These are phyloP conservation scores for Neonectria hederae DNA, from an alignment of 2,329 filamentous ascomycete species.

Conservation along the genomic window DNA sequence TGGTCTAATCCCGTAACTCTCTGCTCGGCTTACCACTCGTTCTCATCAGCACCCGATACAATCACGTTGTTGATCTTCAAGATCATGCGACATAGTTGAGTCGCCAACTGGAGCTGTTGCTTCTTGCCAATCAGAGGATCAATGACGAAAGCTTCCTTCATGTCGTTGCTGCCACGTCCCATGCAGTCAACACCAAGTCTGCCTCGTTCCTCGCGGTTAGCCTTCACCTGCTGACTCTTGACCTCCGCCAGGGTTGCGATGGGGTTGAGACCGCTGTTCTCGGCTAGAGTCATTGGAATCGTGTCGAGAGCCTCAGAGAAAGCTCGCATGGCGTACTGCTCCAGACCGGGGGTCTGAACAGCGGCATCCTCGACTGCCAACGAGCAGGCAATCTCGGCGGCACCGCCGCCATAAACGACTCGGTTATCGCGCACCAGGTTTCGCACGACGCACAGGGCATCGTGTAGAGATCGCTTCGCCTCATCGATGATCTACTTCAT, in stretches of 20 bases:
- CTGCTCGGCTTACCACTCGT: constrained; percentile 74
- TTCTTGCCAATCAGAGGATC: constrained; percentile 98
- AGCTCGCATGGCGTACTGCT: constrained; percentile 98
- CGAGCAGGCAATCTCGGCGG: constrained; percentile 96
- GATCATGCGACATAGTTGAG: constrained; percentile 97
- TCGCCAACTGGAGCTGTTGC: constrained; percentile 95
- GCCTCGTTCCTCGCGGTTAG: constrained; percentile 57
- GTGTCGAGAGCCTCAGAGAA: constrained; percentile 95
- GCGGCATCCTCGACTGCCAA: constrained; percentile 95
- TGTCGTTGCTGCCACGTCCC: constrained; percentile 93
- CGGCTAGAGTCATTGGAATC: constrained; percentile 93
- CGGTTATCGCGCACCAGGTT: constrained; percentile 97
- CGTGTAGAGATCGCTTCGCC: constrained; percentile 95
- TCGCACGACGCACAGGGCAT: constrained; percentile 95
- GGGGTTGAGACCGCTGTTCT: constrained; percentile 95
- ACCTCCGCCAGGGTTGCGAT: constrained; percentile 95
- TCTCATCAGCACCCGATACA: constrained; percentile 84
- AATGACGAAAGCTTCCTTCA: constrained; percentile 98
- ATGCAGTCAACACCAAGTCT: constrained; percentile 97
- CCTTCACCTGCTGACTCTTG: constrained; percentile 96
- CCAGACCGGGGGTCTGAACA: constrained; percentile 92
- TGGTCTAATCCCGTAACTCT: constrained; percentile 38
- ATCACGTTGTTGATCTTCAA: constrained; percentile 98
- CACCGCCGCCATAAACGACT: constrained; percentile 96
- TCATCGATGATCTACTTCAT: constrained; percentile 89